Conservation (phyloP, 2,329 filamentous ascomycete genomes). For the Fusarium sp. region DNA sequence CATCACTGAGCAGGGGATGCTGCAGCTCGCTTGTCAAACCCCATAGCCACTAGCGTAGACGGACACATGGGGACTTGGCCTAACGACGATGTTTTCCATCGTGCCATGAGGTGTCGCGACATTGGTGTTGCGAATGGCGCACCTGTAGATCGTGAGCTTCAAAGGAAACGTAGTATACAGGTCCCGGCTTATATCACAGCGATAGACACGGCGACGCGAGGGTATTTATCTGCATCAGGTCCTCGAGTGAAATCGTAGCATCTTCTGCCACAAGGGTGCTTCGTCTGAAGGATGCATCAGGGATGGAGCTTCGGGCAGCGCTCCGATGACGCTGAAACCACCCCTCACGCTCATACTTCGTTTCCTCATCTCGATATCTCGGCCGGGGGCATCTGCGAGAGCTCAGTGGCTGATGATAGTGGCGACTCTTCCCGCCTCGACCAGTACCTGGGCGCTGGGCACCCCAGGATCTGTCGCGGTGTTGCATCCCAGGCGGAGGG, state of each 20-base stretch:
- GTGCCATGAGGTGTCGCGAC: not conserved
- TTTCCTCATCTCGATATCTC: constrained; percentile 13
- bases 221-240: not conserved
- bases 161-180: not conserved
- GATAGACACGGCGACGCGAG: not conserved
- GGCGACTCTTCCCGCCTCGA: constrained; percentile 4
- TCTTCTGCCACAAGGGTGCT: not conserved
- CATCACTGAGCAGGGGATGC: not conserved
- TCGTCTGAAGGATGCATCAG: not conserved
- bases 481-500: constrained; percentile 21
- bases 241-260: not conserved
- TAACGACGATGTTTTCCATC: not conserved
- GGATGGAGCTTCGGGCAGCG: constrained; percentile 6
- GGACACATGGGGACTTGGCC: not conserved
- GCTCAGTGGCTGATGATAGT: not conserved
- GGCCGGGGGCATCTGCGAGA: not conserved
- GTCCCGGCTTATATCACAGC: not conserved
- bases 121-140: not conserved
- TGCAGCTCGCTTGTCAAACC: not conserved
- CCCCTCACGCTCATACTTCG: not conserved
- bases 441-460: not conserved
- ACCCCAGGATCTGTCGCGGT: constrained; percentile 12
- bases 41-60: not conserved
- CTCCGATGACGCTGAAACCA: constrained; percentile 1
- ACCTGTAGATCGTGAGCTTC: not conserved